Base-by-base conservation (phyloP, 768 basidiomycete genomes). In the Trametes cinnabarina region DNA sequence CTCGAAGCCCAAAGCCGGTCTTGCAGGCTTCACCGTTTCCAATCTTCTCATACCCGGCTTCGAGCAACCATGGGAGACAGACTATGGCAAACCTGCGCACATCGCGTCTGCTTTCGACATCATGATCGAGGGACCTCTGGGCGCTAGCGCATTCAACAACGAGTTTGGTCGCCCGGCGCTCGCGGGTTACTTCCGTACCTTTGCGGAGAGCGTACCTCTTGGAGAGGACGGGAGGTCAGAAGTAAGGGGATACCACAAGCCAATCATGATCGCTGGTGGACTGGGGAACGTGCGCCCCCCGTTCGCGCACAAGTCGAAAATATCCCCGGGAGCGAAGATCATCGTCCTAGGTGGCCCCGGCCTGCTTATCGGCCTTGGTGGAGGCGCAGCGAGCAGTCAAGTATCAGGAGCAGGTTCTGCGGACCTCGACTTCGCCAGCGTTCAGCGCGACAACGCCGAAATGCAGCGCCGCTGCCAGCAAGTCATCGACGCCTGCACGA, bases 231-330 rank as follows among this genome's bases (percentile, higher is more conserved):
- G 78, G 4, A 60, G 69, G 50, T 73, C 72, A 25, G 90, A 93
- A 70, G 75, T 94, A n/a, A 77, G 95, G 52, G 97, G 97, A 0
- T 99, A 98, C 72, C 97, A 98, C 76, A 99, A 99, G 72, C 97
- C 97, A 14, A 97, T 99, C 77, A 99, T 99, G 97, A 90, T 99
- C 63, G 96, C 97, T 8, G 97, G 97, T 19, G 97, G 97, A 23
- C 85, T 94, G 62, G 97, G 97, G 4, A 98, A 90, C 67, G 95
- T 98, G 39, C 86, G 92, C 15, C 87, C 89, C 4, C 75, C 81
- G 61, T 95, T 91, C 65, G 86, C 95, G 30, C 81, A 76, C 67
- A 99, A 99, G 75, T 77, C 80, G 3, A 72, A 74, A 58, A 94
- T 99, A 67, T 76, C 79, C 0, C 79, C 88, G 2, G 94, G 92